A percentile compares a stretch with the other conserved stretches of the same genome.
These are phyloP conservation scores for Leishmania turanica DNA, from an alignment of 208 protist species.

Conservation along the genomic window DNA sequence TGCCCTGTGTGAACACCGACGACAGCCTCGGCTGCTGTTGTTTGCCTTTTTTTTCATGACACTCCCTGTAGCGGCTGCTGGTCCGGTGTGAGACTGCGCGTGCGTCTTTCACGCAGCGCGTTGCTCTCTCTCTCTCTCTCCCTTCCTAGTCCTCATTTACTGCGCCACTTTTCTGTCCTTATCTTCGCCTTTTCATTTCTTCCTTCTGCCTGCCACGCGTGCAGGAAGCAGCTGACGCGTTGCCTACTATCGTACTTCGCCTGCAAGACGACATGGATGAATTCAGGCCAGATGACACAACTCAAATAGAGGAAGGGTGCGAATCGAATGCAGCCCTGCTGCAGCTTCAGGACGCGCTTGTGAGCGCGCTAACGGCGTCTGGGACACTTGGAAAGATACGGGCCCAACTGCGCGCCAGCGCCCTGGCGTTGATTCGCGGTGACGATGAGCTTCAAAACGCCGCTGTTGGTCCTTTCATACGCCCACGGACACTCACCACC, in stretches of 20 bases:
- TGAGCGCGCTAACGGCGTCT: slow-evolving; percentile 54
- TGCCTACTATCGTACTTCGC: neutral
- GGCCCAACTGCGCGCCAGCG: slow-evolving; percentile 72
- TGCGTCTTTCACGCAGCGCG: neutral
- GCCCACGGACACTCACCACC: slow-evolving; percentile 21
- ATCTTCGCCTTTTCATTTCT: neutral
- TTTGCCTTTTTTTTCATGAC: neutral
- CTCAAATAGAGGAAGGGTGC: slow-evolving; percentile 46
- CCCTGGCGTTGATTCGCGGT: slow-evolving; percentile 65
- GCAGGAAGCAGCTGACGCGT: neutral
- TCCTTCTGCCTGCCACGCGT: too few relatives aligned
- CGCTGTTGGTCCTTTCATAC: slow-evolving; percentile 36
- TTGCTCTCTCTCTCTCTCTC: neutral
- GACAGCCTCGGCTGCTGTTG: neutral
- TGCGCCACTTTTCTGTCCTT: neutral
- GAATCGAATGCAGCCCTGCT: slow-evolving; percentile 72
- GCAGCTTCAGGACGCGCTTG: slow-evolving; percentile 76
- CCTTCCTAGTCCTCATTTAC: neutral
- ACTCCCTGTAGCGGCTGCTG: neutral
- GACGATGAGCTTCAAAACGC: slow-evolving; percentile 54
- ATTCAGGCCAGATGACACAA: slow-evolving; percentile 8
- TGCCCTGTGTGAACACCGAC: neutral
- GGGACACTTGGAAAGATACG: slow-evolving; percentile 75
- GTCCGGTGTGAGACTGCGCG: neutral
- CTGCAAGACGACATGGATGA: slow-evolving; percentile 23